phyloP scores from a whole-genome alignment of 257 asterid species.

The Solanum tacnaense region DNA sequence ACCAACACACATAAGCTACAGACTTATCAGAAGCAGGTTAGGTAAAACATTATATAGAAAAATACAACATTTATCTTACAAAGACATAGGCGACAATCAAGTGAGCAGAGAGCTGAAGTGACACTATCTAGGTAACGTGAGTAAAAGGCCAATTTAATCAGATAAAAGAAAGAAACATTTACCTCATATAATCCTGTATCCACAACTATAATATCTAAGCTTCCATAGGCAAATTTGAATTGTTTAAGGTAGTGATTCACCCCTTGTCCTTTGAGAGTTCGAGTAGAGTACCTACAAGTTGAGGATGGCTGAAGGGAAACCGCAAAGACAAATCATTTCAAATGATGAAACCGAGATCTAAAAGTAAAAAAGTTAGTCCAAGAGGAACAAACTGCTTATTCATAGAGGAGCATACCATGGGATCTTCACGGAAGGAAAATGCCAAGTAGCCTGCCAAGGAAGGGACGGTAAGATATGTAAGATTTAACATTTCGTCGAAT shows the following conservation, averaged over 20 bases:
- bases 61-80: not conserved
- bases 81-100: not conserved
- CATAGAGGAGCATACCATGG: conserved; percentile 40
- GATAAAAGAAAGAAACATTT: not conserved
- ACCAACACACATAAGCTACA: not conserved
- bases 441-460: conserved; percentile 35
- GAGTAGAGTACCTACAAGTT: conserved; percentile 44
- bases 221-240: conserved; percentile 22
- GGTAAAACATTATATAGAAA: not conserved
- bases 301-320: conserved; percentile 1
- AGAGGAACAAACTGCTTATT: not conserved
- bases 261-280: conserved; percentile 18
- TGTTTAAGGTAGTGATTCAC: conserved; percentile 23
- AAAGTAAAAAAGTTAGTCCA: not conserved
- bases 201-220: conserved; percentile 36
- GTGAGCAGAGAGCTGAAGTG: not conserved
- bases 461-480: no score
- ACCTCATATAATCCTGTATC: conserved; percentile 51
- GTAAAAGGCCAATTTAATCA: not conserved
- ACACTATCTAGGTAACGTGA: not conserved
- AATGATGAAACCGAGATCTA: not conserved
- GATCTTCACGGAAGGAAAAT: conserved; percentile 21
- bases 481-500: not conserved
- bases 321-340: not conserved
- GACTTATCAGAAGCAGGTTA: not conserved